Conservation (phyloP, 2,329 filamentous ascomycete genomes). For the Ophiostoma sp. region DNA sequence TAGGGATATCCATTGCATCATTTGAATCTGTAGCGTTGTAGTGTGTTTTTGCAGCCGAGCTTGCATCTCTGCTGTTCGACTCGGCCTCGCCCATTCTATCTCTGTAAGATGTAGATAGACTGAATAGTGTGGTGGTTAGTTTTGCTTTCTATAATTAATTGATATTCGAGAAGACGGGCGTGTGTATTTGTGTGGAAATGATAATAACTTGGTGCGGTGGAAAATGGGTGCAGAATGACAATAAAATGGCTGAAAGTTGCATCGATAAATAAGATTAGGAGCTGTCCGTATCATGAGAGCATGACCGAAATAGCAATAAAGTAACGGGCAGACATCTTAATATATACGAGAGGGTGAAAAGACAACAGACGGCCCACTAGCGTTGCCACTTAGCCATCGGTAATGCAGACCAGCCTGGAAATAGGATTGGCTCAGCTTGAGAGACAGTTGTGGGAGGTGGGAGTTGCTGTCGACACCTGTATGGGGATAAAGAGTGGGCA, state of each 20-base stretch:
- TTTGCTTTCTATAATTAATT: not conserved
- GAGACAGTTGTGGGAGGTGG: not conserved
- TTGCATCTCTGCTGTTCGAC: not conserved
- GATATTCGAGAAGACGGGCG: not conserved
- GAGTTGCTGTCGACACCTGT: not conserved
- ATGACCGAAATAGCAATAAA: not conserved
- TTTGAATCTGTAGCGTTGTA: conserved; percentile 23
- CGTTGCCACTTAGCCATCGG: conserved; percentile 23
- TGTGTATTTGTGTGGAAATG: not conserved
- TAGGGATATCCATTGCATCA: conserved; percentile 38
- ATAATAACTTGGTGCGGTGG: not conserved
- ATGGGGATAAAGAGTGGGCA: not conserved
- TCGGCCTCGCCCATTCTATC: conserved; percentile 4
- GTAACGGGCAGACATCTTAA: not conserved
- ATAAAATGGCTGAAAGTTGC: not conserved
- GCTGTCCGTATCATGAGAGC: not conserved
- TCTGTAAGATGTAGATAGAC: not conserved
- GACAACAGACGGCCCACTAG: conserved; percentile 21
- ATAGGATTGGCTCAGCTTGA: not conserved
- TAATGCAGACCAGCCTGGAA: conserved; percentile 13
- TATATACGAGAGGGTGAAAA: not conserved
- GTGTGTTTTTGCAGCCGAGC: not conserved
- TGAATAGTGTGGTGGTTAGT: conserved; percentile 20
- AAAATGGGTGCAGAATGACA: not conserved
- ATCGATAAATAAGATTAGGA: not conserved